phyloP scores from a whole-genome alignment of 768 basidiomycete genomes.

The Hysterangium stoloniferum region DNA sequence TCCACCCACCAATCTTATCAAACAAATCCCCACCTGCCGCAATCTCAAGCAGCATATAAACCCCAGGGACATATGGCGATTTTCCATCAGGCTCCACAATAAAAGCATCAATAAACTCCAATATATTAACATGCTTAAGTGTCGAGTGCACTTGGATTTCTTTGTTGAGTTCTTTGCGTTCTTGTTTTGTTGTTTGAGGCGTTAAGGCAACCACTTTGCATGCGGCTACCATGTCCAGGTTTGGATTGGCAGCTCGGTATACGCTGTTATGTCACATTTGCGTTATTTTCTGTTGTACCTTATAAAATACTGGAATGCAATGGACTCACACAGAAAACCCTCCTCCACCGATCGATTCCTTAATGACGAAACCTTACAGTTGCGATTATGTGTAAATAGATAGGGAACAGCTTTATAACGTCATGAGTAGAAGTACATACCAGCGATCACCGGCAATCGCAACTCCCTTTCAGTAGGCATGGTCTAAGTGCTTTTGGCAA shows the following conservation, averaged over 20 bases:
- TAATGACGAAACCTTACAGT: slow-evolving; percentile 69
- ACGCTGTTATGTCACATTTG: slow-evolving; percentile 44
- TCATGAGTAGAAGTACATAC: too few species aligned
- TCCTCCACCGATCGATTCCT: slow-evolving; percentile 77
- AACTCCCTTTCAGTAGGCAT: too few species aligned
- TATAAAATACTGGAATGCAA: too few species aligned
- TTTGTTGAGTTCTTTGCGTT: slow-evolving; percentile 78
- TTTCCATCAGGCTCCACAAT: slow-evolving; percentile 50
- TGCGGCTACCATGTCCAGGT: slow-evolving; percentile 64
- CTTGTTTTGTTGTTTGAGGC: slow-evolving; percentile 50
- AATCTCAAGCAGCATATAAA: slow-evolving; percentile 90
- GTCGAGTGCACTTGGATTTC: slow-evolving; percentile 86
- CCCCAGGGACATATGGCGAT: slow-evolving; percentile 56
- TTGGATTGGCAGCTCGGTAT: slow-evolving; percentile 69
- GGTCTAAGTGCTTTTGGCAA: too few species aligned
- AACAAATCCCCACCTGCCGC: slow-evolving; percentile 94
- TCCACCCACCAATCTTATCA: slow-evolving; percentile 86
- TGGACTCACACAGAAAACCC: slow-evolving; percentile 72
- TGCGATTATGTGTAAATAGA: too few species aligned
- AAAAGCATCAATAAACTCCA: slow-evolving; percentile 76
- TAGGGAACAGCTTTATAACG: too few species aligned
- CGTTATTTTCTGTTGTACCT: not conserved
- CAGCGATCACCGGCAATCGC: slow-evolving; percentile 8
- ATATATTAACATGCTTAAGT: slow-evolving; percentile 70
- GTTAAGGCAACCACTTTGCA: slow-evolving; percentile 78